phyloP scores from a whole-genome alignment of 768 basidiomycete species.

The Pisolithus microcarpus region DNA sequence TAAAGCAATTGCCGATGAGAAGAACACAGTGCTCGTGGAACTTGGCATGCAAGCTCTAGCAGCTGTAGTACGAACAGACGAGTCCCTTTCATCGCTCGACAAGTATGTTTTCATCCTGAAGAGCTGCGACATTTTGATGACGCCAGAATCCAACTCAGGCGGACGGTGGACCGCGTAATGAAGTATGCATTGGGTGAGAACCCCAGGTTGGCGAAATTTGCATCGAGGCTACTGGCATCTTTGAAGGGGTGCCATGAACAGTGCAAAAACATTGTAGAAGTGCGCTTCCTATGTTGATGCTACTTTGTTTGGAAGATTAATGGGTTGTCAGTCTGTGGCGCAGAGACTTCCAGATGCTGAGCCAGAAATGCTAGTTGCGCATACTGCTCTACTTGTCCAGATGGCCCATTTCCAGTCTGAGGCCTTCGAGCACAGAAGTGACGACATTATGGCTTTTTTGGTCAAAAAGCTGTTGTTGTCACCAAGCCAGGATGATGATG shows the following conservation, averaged over 20 bases:
- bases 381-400: slow-evolving; percentile 67
- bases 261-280: slow-evolving; percentile 57
- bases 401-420: slow-evolving; percentile 60
- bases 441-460: slow-evolving; percentile 64
- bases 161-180: slow-evolving; percentile 56
- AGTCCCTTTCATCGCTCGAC: slow-evolving; percentile 50
- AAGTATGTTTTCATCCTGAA: slow-evolving; percentile 42
- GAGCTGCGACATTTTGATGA: background rate
- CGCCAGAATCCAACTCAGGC: slow-evolving; percentile 33
- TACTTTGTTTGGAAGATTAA: background rate
- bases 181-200: slow-evolving; percentile 55
- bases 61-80: slow-evolving; percentile 54
- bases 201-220: slow-evolving; percentile 74
- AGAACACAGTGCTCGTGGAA: slow-evolving; percentile 49
- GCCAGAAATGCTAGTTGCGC: slow-evolving; percentile 52
- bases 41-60: slow-evolving; percentile 73
- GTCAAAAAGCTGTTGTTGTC: slow-evolving; percentile 65
- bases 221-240: slow-evolving; percentile 64
- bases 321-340: slow-evolving; percentile 46
- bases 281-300: slow-evolving; percentile 26
- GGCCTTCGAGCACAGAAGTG: slow-evolving; percentile 74
- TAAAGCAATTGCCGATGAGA: slow-evolving; percentile 64
- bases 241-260: slow-evolving; percentile 44
- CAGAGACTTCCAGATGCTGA: slow-evolving; percentile 40
- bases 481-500: slow-evolving; percentile 38